These are phyloP conservation scores for Aphanomyces stellatus DNA, from an alignment of 352 stramenopile species.

Conservation along the genomic window DNA sequence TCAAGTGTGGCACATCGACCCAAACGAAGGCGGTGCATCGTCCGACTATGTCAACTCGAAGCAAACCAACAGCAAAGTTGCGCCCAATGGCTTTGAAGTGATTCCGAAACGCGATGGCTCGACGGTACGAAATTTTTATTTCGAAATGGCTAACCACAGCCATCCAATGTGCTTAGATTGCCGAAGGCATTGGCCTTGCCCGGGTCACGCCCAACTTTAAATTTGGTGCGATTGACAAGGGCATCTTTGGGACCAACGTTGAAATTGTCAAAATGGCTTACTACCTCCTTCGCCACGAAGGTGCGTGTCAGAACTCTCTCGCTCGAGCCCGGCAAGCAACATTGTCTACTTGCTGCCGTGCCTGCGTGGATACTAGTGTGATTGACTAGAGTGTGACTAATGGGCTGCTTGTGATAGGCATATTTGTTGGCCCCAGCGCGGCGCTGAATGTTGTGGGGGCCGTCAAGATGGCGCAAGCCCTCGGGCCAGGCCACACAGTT, in stretches of 20 bases:
- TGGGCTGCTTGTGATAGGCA: constrained; percentile 33
- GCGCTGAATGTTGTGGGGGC: constrained; percentile 69
- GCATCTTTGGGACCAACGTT: constrained; percentile 87
- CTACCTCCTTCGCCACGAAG: constrained; percentile 83
- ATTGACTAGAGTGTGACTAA: no score
- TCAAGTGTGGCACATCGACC: constrained; percentile 68
- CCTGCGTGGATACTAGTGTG: no score
- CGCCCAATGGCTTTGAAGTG: constrained; percentile 84
- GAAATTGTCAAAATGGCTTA: constrained; percentile 93
- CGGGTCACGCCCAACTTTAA: constrained; percentile 91
- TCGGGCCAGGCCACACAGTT: constrained; percentile 58
- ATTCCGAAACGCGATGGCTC: constrained; percentile 64
- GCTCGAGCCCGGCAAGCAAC: no score
- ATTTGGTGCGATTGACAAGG: constrained; percentile 81
- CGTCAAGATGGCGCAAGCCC: constrained; percentile 60
- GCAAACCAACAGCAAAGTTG: constrained; percentile 47
- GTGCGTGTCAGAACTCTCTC: no score
- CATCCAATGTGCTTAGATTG: constrained; percentile 36
- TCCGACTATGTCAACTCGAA: constrained; percentile 75
- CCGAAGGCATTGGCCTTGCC: constrained; percentile 90
- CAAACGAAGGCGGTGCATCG: constrained; percentile 75
- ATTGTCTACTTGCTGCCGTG: no score
- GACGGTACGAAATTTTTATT: constrained; percentile 44
- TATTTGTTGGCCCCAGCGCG: constrained; percentile 88
- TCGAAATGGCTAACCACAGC: not conserved